phyloP scores from a whole-genome alignment of 176 grass and related monocot species.

The Typha latifolia region DNA sequence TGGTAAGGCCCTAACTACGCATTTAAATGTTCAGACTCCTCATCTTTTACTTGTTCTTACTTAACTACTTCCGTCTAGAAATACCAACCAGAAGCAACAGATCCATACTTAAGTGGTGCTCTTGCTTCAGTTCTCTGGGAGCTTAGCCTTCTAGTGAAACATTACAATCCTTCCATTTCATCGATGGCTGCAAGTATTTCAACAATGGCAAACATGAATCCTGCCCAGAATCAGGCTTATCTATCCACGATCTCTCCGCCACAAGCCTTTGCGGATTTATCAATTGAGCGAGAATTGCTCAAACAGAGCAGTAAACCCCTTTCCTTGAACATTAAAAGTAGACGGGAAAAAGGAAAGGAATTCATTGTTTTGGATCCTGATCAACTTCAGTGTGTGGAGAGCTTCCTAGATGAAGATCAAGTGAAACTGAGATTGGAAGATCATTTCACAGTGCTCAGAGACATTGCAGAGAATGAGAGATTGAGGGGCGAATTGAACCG shows the following conservation, averaged over 20 bases:
- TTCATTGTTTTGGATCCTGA: constrained; percentile 36
- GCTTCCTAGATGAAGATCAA: constrained; percentile 26
- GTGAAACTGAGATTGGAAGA: constrained; percentile 49
- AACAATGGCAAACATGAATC: constrained; percentile 71
- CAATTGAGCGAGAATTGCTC: constrained; percentile 41
- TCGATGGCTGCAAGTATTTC: constrained; percentile 57
- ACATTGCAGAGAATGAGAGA: constrained; percentile 68
- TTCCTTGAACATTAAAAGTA: constrained; percentile 49
- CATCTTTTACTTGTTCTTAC: background rate
- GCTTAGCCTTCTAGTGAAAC: constrained; percentile 83
- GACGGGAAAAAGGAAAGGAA: constrained; percentile 28
- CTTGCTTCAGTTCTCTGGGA: constrained; percentile 92
- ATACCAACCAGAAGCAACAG: constrained; percentile 78
- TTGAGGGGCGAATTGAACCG: constrained; percentile 59
- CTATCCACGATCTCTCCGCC: constrained; percentile 55
- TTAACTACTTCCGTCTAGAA: constrained; percentile 43
- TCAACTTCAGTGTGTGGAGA: constrained; percentile 34
- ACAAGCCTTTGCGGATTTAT: constrained; percentile 66
- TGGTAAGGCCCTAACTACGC: constrained; percentile 34
- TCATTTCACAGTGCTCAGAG: constrained; percentile 56
- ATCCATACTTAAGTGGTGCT: constrained; percentile 88
- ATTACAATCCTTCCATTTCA: constrained; percentile 57
- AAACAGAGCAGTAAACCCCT: constrained; percentile 37
- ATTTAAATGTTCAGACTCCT: background rate
- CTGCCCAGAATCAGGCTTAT: constrained; percentile 47